phyloP scores from a whole-genome alignment of 495 filamentous ascomycete species.

The Penicillium cinerascens region DNA sequence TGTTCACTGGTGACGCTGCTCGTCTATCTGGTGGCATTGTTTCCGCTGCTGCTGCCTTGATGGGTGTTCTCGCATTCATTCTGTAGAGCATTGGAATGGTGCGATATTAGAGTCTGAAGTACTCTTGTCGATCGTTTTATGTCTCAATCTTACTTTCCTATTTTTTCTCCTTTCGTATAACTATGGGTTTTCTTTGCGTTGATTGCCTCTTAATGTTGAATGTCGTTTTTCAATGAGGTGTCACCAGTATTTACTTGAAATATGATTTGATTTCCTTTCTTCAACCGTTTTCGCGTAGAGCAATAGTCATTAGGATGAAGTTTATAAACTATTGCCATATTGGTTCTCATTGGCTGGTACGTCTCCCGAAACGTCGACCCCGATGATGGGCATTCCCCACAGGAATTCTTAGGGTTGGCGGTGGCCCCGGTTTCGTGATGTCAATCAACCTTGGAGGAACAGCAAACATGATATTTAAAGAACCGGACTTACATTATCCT shows the following conservation, averaged over 20 bases:
- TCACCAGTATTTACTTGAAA: conserved; percentile 10
- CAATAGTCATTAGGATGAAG: no score
- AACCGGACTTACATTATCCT: background rate
- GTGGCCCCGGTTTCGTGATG: background rate
- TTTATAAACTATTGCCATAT: no score
- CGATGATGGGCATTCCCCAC: no score
- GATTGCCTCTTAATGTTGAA: conserved; percentile 15
- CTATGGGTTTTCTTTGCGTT: conserved; percentile 8
- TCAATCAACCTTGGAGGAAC: background rate
- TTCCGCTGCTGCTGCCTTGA: conserved; percentile 25
- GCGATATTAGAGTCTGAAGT: background rate
- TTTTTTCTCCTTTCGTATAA: conserved; percentile 4
- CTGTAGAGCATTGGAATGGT: conserved; percentile 18
- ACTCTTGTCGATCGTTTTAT: conserved; percentile 5
- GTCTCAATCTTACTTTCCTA: background rate
- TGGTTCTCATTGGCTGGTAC: background rate
- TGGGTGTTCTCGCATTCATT: conserved; percentile 33
- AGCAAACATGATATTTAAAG: background rate
- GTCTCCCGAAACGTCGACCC: no score
- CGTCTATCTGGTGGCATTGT: conserved; percentile 27
- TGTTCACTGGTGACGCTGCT: conserved; percentile 30
- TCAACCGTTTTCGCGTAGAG: background rate
- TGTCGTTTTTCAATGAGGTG: conserved; percentile 4
- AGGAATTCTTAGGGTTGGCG: background rate
- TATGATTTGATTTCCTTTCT: conserved; percentile 3